Conservation (phyloP, 75 land plant genomes). For the Chamaecyparis obtusa region DNA sequence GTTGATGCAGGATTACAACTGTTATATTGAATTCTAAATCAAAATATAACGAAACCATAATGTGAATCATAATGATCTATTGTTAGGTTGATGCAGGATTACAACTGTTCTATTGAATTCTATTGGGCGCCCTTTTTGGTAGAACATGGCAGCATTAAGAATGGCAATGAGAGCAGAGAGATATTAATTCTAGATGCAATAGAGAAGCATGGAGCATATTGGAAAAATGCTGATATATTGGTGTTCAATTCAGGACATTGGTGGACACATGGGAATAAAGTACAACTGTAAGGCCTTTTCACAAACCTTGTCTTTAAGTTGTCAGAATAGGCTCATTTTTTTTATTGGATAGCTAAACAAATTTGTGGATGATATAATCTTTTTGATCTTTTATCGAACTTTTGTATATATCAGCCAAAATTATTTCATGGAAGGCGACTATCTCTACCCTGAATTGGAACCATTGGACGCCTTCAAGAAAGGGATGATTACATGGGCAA, state of each 20-base stretch:
- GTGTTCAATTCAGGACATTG: constrained; percentile 71
- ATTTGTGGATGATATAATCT: neutral
- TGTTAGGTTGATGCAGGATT: constrained; percentile 29
- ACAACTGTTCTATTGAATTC: constrained; percentile 49
- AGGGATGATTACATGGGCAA: constrained; percentile 68
- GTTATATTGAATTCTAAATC: constrained; percentile 51
- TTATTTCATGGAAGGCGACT: constrained; percentile 41
- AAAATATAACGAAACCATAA: too few species aligned
- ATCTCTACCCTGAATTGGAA: constrained; percentile 41
- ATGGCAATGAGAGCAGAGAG: neutral
- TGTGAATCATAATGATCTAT: too few species aligned
- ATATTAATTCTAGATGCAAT: constrained; percentile 37
- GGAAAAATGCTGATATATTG: constrained; percentile 60
- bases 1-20: constrained; percentile 40
- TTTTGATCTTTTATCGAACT: neutral
- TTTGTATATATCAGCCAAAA: constrained; percentile 40
- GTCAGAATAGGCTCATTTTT: too few species aligned
- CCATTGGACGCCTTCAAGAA: constrained; percentile 48
- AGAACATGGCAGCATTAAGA: constrained; percentile 11
- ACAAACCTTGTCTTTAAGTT: neutral
- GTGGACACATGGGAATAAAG: constrained; percentile 45
- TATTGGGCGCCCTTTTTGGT: constrained; percentile 57
- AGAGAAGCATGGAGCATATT: constrained; percentile 11
- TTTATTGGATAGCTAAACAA: too few species aligned
- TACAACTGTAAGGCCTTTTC: constrained; percentile 28